These are phyloP conservation scores for Apiospora kogelbergensis DNA, from an alignment of 2,329 filamentous ascomycete genomes.

Conservation along the genomic window DNA sequence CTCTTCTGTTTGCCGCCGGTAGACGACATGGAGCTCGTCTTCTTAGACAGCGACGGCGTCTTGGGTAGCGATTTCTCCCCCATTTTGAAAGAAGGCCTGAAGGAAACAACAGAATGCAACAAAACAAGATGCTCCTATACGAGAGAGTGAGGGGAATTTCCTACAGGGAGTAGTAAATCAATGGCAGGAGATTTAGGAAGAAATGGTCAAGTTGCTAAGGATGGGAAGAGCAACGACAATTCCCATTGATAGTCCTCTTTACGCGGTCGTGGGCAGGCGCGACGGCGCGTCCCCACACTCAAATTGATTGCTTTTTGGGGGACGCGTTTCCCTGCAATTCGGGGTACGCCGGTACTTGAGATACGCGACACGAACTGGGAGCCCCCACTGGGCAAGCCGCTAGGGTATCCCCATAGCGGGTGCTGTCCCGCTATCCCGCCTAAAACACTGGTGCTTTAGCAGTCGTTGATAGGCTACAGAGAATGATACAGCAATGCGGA, in stretches of 20 bases:
- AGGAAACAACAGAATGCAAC: neutral
- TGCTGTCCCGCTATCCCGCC: too few relatives aligned
- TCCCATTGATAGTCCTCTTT: neutral
- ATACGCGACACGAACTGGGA: neutral
- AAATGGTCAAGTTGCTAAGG: neutral
- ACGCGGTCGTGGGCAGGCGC: neutral
- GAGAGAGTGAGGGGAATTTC: neutral
- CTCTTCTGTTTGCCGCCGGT: conserved; percentile 62
- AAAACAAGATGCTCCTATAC: neutral
- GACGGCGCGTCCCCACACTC: neutral
- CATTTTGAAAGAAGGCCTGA: neutral
- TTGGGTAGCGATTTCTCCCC: conserved; percentile 25
- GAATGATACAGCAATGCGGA: too few relatives aligned
- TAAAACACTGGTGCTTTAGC: too few relatives aligned
- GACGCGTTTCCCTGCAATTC: neutral
- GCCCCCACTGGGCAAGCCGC: too few relatives aligned
- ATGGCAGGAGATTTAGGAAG: neutral
- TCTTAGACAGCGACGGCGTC: conserved; percentile 42
- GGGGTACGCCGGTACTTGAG: neutral
- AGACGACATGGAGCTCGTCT: conserved; percentile 46
- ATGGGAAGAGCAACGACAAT: neutral
- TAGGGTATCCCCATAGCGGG: too few relatives aligned
- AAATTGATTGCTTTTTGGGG: conserved; percentile 2
- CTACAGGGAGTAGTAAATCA: neutral
- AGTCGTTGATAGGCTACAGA: too few relatives aligned